Conservation (phyloP, 2,329 filamentous ascomycete species). For the Claviceps africana region DNA sequence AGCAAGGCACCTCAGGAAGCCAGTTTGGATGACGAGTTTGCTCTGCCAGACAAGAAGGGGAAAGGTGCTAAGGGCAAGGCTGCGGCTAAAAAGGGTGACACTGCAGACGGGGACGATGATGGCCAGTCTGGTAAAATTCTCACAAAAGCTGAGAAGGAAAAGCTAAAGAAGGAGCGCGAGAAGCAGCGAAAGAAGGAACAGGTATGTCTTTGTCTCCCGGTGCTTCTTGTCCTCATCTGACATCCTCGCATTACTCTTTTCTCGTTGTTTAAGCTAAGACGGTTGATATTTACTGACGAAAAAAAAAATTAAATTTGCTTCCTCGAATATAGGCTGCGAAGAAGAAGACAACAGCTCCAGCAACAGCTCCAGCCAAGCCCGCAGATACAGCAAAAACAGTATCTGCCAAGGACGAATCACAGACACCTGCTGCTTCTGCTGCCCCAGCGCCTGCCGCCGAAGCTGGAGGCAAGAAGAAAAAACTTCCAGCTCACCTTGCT, state of each 20-base stretch:
- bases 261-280: not conserved
- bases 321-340: conserved; percentile 47
- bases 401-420: conserved; percentile 24
- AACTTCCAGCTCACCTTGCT: conserved; percentile 61
- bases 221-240: not conserved
- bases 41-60: conserved; percentile 61
- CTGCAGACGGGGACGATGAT: conserved; percentile 36
- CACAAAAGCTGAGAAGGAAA: conserved; percentile 98
- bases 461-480: conserved; percentile 68
- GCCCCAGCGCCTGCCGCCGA: conserved; percentile 25
- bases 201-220: conserved; percentile 30
- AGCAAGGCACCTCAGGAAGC: conserved; percentile 70
- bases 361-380: conserved; percentile 22
- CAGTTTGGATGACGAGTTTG: conserved; percentile 73
- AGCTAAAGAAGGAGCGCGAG: conserved; percentile 92
- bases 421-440: conserved; percentile 30
- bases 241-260: not conserved
- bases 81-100: conserved; percentile 28
- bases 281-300: not conserved
- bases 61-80: conserved; percentile 42
- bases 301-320: not conserved
- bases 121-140: conserved; percentile 55
- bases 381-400: conserved; percentile 19
- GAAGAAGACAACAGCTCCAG: conserved; percentile 49
- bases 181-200: conserved; percentile 98